Base-by-base conservation (phyloP, 2,329 filamentous ascomycete species). In the Scedosporium dehoogii region DNA sequence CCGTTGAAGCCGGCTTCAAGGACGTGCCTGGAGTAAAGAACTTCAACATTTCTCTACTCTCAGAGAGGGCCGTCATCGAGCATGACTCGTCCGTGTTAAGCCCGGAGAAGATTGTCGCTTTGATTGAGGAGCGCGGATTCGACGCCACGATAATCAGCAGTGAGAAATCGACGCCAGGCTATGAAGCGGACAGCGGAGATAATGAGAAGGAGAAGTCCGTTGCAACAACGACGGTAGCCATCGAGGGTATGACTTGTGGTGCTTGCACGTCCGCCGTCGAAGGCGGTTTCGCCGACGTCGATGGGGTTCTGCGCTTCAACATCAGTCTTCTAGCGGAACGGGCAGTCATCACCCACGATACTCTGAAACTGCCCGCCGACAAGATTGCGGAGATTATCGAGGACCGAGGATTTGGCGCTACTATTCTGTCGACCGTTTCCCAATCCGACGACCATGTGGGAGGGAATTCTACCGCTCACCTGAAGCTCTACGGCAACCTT, bases 221-320 rank as follows among this genome's bases (percentile, higher is more conserved):
- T 3, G 80, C 87, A 63, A 90, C 85, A 0, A 97, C 92, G 0
- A 97, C 92, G 0, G 82, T 99, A 18, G 86, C 90, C 4, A 90
- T 99, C 62, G 91, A 94, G 67, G 94, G 94, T 59, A 99, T 99
- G 94, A 99, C 94, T 1, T 97, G 94, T 71, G 93, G 93, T 23
- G 91, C 94, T 51, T 99, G 94, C 74, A 97, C 94, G 0, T 93
- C 93, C 1, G 92, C 93, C 5, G 86, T 97, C 1, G 90, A 97
- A 70, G 82, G 85, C 59, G 91, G 89, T 3, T 94, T 99, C 75
- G 84, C 85, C 67, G 84, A 83, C 65, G 75, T 93, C 1, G 85
- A 89, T 9, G 94, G 94, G 23, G 74, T 97, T 16, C 71, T 91
- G 62, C 90, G 92, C 67, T 96, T 97, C 79, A 96, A 96, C 71